Evolutionary conservation across 768 basidiomycete genomes (phyloP), one percentile per base, ranked within the genome.

Genomic region (Strobilomyces dryophilus): DNA sequence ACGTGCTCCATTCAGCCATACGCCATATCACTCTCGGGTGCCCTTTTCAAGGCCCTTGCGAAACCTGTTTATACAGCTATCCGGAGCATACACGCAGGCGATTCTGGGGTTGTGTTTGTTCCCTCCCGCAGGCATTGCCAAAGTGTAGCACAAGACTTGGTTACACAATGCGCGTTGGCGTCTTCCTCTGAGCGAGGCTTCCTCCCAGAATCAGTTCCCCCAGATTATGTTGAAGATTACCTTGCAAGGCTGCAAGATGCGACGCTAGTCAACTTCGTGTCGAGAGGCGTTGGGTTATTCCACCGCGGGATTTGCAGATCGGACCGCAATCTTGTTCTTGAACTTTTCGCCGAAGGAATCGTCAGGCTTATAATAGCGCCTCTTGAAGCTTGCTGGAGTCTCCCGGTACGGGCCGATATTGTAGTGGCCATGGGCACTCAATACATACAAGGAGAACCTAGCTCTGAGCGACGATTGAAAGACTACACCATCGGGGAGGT

Each of bases 381-480:
- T 4, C 81, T 85, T 35, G 92, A 95, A 39, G 77, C 85, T 14
- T 92, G 89, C 65, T 95, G 94, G 94, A 83, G 81, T 27, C 66
- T 98, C n/a, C 93, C 95, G 18, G 81, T 94, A 17, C 81, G 85
- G 48, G 91, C 90, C 1, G 77, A 80, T 8, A 81, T 81, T 7
- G 95, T 98, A 15, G 75, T 98, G 35, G 85, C 92, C 42, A 87
- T 98, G 87, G 89, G 92, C 17, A 92, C 95, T 4, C 97, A 99
- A 67, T 95, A 91, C 67, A 67, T 85, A 24, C 74, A 81, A 51
- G 60, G 76, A 8, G 73, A 76, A 37, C 69, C 66, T 35, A 75
- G 73, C 49, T 64, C 74, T 9, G 83, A 85, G 54, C 82, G 88
- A 21, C 85, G 87, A 60, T 66, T 95, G 46, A 78, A 78, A 41